Evolutionary conservation across 2,329 filamentous ascomycete genomes (phyloP).

Genomic region (Pseudogymnoascus sp.): DNA sequence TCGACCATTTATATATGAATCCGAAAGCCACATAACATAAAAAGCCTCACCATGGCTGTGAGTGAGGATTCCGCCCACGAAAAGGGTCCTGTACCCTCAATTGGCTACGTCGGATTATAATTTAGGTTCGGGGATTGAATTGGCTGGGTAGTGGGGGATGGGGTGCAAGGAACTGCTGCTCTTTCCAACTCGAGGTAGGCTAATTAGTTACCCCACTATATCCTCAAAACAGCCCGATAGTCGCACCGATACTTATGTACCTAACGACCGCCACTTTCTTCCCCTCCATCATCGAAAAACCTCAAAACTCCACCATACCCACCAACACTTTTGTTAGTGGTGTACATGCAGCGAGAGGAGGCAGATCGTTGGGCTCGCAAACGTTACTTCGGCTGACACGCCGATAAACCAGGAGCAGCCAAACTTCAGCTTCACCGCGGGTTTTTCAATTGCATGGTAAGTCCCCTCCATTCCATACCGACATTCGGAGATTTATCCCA

Average conservation of each 20-base stretch:
- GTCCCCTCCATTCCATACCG: constrained; percentile 9
- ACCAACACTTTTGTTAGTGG: not conserved
- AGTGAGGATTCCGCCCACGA: not conserved
- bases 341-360: constrained; percentile 45
- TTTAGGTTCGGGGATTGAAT: not conserved
- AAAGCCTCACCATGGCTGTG: not conserved
- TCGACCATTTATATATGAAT: constrained; percentile 1
- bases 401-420: constrained; percentile 17
- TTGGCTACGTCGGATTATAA: not conserved
- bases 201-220: constrained; percentile 8
- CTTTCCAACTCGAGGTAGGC: constrained; percentile 5
- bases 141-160: not conserved
- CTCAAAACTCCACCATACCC: not conserved
- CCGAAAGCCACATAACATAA: not conserved
- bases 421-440: constrained; percentile 15
- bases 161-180: not conserved
- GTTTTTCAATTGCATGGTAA: constrained; percentile 12
- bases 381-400: constrained; percentile 34
- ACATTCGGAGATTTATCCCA: not conserved
- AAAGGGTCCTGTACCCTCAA: not conserved
- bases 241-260: constrained; percentile 6
- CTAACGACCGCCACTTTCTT: constrained; percentile 8
- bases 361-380: constrained; percentile 41
- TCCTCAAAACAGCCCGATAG: constrained; percentile 3
- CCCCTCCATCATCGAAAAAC: constrained; percentile 8